phyloP scores from a whole-genome alignment of 1,284 basidiomycete genomes.

The Exsudoporus floridanus region DNA sequence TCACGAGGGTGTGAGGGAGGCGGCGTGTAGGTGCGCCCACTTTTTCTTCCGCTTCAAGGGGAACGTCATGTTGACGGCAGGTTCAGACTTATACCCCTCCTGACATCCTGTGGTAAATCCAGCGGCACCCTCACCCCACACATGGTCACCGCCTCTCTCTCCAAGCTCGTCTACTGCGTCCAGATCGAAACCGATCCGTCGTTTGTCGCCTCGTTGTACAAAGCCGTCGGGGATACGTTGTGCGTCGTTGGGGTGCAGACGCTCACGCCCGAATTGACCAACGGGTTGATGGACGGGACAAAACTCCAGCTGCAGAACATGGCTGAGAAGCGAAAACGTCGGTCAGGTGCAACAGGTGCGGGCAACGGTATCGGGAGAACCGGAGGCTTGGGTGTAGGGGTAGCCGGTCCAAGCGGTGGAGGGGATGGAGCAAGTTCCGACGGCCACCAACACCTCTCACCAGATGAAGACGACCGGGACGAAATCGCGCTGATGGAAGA shows the following conservation, averaged over 20 bases:
- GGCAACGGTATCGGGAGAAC: conserved; percentile 38
- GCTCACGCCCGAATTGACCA: conserved; percentile 52
- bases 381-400: no score
- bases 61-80: background rate
- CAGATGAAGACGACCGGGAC: conserved; percentile 40
- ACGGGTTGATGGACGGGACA: conserved; percentile 61
- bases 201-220: conserved; percentile 76
- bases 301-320: conserved; percentile 65
- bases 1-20: conserved; percentile 82
- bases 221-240: conserved; percentile 68
- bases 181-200: conserved; percentile 67
- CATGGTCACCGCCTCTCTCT: conserved; percentile 70
- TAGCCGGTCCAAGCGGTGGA: background rate
- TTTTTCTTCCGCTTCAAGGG: no score
- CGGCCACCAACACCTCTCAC: background rate
- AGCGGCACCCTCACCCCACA: conserved; percentile 62
- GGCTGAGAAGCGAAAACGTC: conserved; percentile 62
- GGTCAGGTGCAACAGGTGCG: conserved; percentile 52
- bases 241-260: conserved; percentile 55
- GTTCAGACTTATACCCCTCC: conserved; percentile 68
- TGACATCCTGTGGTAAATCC: conserved; percentile 70
- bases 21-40: conserved; percentile 36
- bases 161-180: conserved; percentile 66
- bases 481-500: conserved; percentile 49
- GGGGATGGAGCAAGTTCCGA: background rate